phyloP scores from a whole-genome alignment of 2,329 filamentous ascomycete species.

The Trichothecium sympodiale region DNA sequence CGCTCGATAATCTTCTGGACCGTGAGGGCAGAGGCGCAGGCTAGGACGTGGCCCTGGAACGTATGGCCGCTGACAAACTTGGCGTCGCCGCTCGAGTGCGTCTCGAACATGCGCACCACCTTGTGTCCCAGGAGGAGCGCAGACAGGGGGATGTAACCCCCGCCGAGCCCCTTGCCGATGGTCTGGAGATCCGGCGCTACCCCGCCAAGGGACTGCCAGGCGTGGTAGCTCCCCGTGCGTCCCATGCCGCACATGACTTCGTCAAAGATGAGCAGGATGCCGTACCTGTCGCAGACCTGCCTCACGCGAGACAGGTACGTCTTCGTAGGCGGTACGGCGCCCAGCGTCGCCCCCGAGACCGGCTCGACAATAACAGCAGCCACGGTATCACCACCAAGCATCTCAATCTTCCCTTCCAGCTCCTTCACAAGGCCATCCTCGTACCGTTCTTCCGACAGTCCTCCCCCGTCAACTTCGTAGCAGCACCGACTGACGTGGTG shows the following conservation, averaged over 20 bases:
- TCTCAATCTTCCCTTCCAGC: slow-evolving; percentile 30
- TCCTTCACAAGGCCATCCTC: slow-evolving; percentile 23
- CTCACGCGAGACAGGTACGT: slow-evolving; percentile 38
- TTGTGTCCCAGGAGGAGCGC: slow-evolving; percentile 37
- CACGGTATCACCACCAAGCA: slow-evolving; percentile 28
- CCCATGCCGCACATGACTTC: slow-evolving; percentile 58
- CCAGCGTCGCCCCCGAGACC: slow-evolving; percentile 32
- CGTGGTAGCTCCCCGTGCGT: slow-evolving; percentile 46
- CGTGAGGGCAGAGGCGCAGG: slow-evolving; percentile 25
- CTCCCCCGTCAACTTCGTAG: slow-evolving; percentile 4
- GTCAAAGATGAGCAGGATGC: slow-evolving; percentile 38
- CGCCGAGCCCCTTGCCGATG: slow-evolving; percentile 48
- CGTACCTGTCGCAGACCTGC: slow-evolving; percentile 38
- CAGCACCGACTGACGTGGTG: slow-evolving; percentile 9
- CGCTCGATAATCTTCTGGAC: slow-evolving; percentile 27
- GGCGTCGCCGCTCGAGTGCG: slow-evolving; percentile 3
- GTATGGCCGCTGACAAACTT: slow-evolving; percentile 48
- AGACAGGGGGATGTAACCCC: slow-evolving; percentile 44
- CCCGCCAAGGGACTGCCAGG: slow-evolving; percentile 43
- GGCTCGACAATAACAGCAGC: slow-evolving; percentile 34
- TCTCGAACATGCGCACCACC: slow-evolving; percentile 12
- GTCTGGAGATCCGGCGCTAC: slow-evolving; percentile 42
- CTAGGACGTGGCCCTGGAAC: slow-evolving; percentile 28
- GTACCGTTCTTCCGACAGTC: slow-evolving; percentile 20
- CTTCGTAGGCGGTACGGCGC: slow-evolving; percentile 34